Evolutionary conservation across 2,329 filamentous ascomycete species (phyloP).

Genomic region (Acrocalymma vagum): DNA sequence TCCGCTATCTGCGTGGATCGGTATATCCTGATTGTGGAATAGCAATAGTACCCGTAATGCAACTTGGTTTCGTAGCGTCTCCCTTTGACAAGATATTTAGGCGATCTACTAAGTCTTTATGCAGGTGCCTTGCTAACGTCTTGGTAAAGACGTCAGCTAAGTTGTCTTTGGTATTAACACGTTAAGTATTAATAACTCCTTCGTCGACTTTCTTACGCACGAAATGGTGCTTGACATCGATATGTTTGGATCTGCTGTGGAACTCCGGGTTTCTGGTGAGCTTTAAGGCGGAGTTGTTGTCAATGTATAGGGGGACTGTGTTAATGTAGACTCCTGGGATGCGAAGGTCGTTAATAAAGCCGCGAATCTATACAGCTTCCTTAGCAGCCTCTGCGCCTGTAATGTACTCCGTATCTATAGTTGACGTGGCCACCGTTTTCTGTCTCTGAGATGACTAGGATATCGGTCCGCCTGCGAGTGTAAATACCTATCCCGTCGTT

Average conservation of each 20-base stretch:
- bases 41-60: too few relatives aligned
- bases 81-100: too few relatives aligned
- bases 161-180: conserved; percentile 3
- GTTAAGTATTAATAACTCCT: not conserved
- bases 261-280: conserved; percentile 15
- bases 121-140: too few relatives aligned
- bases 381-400: conserved; percentile 4
- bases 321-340: conserved; percentile 1
- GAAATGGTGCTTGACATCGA: conserved; percentile 22
- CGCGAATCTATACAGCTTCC: conserved; percentile 7
- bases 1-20: too few relatives aligned
- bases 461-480: conserved; percentile 11
- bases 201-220: conserved; percentile 7
- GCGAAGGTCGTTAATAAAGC: conserved; percentile 3
- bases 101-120: too few relatives aligned
- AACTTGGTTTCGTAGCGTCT: too few relatives aligned
- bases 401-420: conserved; percentile 3
- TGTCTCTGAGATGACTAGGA: conserved; percentile 23
- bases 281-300: conserved; percentile 5
- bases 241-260: conserved; percentile 18
- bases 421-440: conserved; percentile 8
- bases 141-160: conserved; percentile 9
- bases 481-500: conserved; percentile 1
- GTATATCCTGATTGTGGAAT: too few relatives aligned
- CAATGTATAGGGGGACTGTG: not conserved